phyloP scores from a whole-genome alignment of 2,329 filamentous ascomycete species.

The Capronia epimyces region DNA sequence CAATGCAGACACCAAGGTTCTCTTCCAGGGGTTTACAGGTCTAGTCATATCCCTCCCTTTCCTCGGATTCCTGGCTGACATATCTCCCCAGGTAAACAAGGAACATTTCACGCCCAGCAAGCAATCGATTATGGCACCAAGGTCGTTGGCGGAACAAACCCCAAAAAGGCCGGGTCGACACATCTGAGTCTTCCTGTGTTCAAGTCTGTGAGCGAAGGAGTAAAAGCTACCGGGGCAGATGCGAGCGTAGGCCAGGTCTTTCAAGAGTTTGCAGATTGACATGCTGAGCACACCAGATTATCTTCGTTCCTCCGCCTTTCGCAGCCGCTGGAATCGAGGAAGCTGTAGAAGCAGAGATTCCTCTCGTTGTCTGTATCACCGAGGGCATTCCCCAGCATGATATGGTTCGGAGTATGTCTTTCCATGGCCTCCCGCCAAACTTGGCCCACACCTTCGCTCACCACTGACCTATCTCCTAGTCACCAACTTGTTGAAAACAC shows the following conservation, averaged over 20 bases:
- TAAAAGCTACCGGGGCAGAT: constrained; percentile 83
- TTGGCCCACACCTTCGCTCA: constrained; percentile 5
- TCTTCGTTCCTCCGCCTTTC: constrained; percentile 88
- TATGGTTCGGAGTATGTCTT: constrained; percentile 72
- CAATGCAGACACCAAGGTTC: constrained; percentile 85
- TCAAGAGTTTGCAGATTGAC: neutral
- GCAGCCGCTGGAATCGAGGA: constrained; percentile 96
- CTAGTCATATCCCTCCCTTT: constrained; percentile 78
- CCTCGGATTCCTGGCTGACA: constrained; percentile 37
- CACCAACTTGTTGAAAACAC: constrained; percentile 94
- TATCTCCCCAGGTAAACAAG: constrained; percentile 19
- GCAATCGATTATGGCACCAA: constrained; percentile 99
- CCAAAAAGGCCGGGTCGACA: constrained; percentile 89
- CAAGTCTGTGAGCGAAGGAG: constrained; percentile 76
- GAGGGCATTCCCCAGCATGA: constrained; percentile 49
- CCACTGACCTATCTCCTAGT: constrained; percentile 36
- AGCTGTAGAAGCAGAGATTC: constrained; percentile 86
- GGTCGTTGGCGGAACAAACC: constrained; percentile 96
- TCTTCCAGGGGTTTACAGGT: constrained; percentile 67
- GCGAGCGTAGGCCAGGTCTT: constrained; percentile 59
- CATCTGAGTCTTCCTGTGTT: constrained; percentile 94
- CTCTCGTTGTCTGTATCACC: constrained; percentile 71
- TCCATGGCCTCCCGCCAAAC: neutral
- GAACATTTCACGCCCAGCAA: constrained; percentile 82
- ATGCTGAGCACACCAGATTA: constrained; percentile 33